Percentiles rank a stretch among this genome's conserved stretches.
phyloP scores from a whole-genome alignment of 768 basidiomycete species.

The Clitopilus hobsonii region DNA sequence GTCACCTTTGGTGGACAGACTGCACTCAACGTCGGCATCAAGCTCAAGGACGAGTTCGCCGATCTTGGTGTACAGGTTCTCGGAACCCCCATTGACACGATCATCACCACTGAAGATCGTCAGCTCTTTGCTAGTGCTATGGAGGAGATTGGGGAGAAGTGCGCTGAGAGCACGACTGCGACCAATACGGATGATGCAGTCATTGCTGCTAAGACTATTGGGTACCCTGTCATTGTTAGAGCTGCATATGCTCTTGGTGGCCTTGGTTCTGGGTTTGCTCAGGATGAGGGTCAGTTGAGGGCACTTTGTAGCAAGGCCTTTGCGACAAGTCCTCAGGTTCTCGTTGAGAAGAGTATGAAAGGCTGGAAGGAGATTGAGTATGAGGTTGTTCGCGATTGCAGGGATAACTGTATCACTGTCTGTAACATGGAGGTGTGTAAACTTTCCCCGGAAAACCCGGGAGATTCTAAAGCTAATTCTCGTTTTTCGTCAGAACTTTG shows the following conservation, averaged over 20 bases:
- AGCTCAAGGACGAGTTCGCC: constrained; percentile 95
- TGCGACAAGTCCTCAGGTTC: constrained; percentile 94
- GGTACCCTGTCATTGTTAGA: constrained; percentile 94
- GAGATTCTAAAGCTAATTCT: constrained; percentile 2
- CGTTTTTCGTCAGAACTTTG: constrained; percentile 88
- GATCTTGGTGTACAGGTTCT: constrained; percentile 88
- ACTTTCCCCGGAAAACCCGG: constrained; percentile 2
- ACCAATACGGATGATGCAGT: constrained; percentile 84
- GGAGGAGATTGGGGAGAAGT: constrained; percentile 94
- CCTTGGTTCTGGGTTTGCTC: constrained; percentile 94
- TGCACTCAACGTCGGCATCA: constrained; percentile 93
- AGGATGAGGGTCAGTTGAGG: constrained; percentile 84
- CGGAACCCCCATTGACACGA: constrained; percentile 94
- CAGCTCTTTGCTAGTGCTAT: constrained; percentile 92
- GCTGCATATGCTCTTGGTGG: constrained; percentile 97
- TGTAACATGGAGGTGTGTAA: constrained; percentile 97
- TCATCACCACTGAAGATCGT: constrained; percentile 96
- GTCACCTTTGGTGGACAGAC: constrained; percentile 99
- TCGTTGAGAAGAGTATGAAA: constrained; percentile 99
- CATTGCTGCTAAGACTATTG: constrained; percentile 76
- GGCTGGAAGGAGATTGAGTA: constrained; percentile 99
- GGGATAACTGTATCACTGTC: constrained; percentile 98
- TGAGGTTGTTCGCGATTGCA: constrained; percentile 95
- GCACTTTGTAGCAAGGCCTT: constrained; percentile 93
- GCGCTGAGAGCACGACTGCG: constrained; percentile 85